Conservation (phyloP, 345 rosid genomes). For the Clarkia xantiana region DNA sequence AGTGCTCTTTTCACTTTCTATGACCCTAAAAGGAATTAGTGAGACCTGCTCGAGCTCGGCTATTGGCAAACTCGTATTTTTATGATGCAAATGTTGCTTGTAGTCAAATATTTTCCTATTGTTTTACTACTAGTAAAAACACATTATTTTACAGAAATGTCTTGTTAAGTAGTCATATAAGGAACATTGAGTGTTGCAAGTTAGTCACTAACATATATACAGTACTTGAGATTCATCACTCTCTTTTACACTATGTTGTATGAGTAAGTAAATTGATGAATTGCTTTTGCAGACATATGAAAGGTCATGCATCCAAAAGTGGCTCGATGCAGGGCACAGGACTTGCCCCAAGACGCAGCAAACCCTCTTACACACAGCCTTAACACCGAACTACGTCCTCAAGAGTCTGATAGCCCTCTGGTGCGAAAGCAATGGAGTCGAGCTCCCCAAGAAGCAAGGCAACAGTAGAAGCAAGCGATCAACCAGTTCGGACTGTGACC, state of each 20-base stretch:
- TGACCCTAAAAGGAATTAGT: too few relatives aligned
- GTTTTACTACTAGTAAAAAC: too few relatives aligned
- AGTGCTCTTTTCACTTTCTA: too few relatives aligned
- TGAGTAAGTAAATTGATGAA: conserved; percentile 9
- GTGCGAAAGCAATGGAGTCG: conserved; percentile 94
- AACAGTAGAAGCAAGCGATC: conserved; percentile 33
- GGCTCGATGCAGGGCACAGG: conserved; percentile 94
- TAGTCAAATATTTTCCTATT: too few relatives aligned
- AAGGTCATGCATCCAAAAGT: conserved; percentile 86
- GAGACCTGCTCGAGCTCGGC: too few relatives aligned
- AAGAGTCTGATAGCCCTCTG: conserved; percentile 87
- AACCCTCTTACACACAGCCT: conserved; percentile 67
- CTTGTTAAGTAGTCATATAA: too few relatives aligned
- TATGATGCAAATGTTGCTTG: too few relatives aligned
- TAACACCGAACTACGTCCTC: conserved; percentile 84
- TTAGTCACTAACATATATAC: too few relatives aligned
- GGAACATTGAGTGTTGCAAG: too few relatives aligned
- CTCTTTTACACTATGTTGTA: conserved; percentile 3
- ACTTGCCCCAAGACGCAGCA: conserved; percentile 98
- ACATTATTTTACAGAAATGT: too few relatives aligned
- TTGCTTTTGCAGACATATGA: conserved; percentile 63
- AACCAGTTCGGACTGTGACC: conserved; percentile 78
- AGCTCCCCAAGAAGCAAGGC: conserved; percentile 73
- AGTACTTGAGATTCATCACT: too few relatives aligned
- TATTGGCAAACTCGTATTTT: too few relatives aligned